Base-by-base conservation (phyloP, 2,329 filamentous ascomycete species). In the Nothophoma quercina region DNA sequence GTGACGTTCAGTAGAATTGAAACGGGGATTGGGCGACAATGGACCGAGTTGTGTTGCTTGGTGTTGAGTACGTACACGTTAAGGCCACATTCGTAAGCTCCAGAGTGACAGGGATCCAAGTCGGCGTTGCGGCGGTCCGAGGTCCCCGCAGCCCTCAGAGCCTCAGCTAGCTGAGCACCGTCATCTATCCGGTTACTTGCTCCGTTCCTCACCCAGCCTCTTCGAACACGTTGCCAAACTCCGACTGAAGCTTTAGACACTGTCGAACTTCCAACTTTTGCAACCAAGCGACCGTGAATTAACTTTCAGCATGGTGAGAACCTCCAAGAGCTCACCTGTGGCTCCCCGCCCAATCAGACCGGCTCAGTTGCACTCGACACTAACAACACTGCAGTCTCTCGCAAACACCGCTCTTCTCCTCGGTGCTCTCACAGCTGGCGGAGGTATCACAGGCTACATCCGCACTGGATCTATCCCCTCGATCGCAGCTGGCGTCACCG, bases 401-500 rank as follows among this genome's bases (percentile, higher is more conserved):
- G 77, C 82, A 63, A 82, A 78, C 68, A 86, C 91, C 69, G 91
- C 93, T 59, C 90, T 88, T 75, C 73, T 90, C 68, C 86, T 98
- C 68, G 90, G 89, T 56, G 82, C 86, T 59, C 82, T 98, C 53
- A 97, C 93, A 52, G 91, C 93, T 43, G 83, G 88, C 51, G 95
- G 95, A 65, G 95, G 95, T 60, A 88, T 90, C 55, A 89, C 90
- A 70, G 95, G 95, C 70, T 99, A 91, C 77, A 81, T 88, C 35
- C 87, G 88, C 72, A 95, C 93, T 0, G 85, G 91, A 53, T 98
- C 93, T 19, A 74, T 96, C 41, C 93, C 93, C 29, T 96, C 92
- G 10, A 83, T 98, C 63, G 86, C 85, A 10, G 95, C 95, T 12
- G 95, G 95, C 44, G 81, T 91, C 62, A 87, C 88, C 26, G 92